phyloP scores from a whole-genome alignment of 2,329 filamentous ascomycete species.

The Pyrenochaeta sp. region DNA sequence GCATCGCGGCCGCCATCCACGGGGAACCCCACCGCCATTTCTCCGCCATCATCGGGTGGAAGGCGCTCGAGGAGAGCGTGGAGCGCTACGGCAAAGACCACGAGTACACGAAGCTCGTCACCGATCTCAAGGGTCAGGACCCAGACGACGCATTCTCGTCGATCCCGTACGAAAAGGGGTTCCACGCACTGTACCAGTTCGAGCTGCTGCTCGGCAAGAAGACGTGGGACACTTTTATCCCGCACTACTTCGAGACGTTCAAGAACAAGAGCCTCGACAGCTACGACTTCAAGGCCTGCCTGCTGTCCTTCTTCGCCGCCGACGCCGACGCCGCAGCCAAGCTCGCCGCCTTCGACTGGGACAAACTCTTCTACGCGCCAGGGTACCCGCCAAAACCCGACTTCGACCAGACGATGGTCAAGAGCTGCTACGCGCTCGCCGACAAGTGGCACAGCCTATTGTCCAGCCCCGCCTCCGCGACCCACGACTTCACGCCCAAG shows the following conservation, averaged over 20 bases:
- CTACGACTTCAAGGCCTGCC: conserved; percentile 90
- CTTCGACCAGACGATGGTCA: conserved; percentile 87
- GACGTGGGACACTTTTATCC: conserved; percentile 95
- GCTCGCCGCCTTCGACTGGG: conserved; percentile 82
- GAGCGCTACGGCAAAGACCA: conserved; percentile 81
- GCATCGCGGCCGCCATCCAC: conserved; percentile 78
- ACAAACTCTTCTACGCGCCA: conserved; percentile 85
- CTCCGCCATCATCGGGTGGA: conserved; percentile 95
- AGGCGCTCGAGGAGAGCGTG: conserved; percentile 81
- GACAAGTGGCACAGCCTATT: conserved; percentile 75
- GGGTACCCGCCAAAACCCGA: conserved; percentile 89
- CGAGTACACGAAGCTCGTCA: conserved; percentile 90
- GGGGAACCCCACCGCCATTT: conserved; percentile 90
- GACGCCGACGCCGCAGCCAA: conserved; percentile 70
- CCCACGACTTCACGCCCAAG: conserved; percentile 67
- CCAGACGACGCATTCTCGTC: conserved; percentile 95
- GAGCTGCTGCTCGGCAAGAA: conserved; percentile 83
- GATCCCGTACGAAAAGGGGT: conserved; percentile 95
- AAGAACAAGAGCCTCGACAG: conserved; percentile 88
- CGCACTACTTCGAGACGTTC: conserved; percentile 90
- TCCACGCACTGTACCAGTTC: conserved; percentile 90
- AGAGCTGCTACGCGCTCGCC: conserved; percentile 83
- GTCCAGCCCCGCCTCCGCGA: conserved; percentile 19
- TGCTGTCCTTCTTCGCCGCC: conserved; percentile 80
- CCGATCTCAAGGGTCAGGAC: conserved; percentile 87